Base-by-base conservation (phyloP, 441 rosid species). In the Euphorbia schlechtendalii region DNA sequence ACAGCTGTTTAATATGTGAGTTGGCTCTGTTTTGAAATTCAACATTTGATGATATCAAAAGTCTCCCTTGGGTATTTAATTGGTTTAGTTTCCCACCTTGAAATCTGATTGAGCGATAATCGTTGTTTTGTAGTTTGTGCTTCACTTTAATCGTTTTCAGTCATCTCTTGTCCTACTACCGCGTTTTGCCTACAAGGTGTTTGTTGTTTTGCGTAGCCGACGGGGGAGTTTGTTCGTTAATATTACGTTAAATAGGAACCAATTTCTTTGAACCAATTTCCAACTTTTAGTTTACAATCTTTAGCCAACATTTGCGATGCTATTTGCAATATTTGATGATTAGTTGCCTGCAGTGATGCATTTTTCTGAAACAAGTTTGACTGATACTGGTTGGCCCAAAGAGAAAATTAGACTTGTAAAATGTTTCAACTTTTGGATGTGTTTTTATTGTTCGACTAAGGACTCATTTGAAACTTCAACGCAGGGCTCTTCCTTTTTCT, bases 141-240 rank as follows among this genome's bases (percentile, higher is more conserved):
- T 7, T 32, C 7, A 3, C 36, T 2, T 32, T 32, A 32, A 32
- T 32, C 7, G 36, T 32, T 32, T 32, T 32, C 3, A 2, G 7
- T 7, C 7, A 32, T 32, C 36, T 7, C 3, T 32, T n/a, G 36
- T 32, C 36, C 7, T 32, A 32, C 36, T n/a, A 6, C 14, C 22
- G 3, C 14, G 3, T 52, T 52, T 52, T 25, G 38, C 24, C 3
- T 5, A 13, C 34, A 43, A 61, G 38, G 1, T 25, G 65, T 14
- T 61, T 61, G 65, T 6, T 61, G 22, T 61, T 43, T 43, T 61
- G 21, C 36, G 14, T 61, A 38, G 15, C 22, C 17, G 53, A 61
- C 17, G 25, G 38, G 18, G 22, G 32, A 30, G 28, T 15, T 0
- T 10, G 10, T 21, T 34, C 20, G 4, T 15, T 58, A 18, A 18